Evolutionary conservation across 2,329 filamentous ascomycete species (phyloP), one percentile per base, ranked within the genome.

Genomic region (Mycosphaerella arachidis): DNA sequence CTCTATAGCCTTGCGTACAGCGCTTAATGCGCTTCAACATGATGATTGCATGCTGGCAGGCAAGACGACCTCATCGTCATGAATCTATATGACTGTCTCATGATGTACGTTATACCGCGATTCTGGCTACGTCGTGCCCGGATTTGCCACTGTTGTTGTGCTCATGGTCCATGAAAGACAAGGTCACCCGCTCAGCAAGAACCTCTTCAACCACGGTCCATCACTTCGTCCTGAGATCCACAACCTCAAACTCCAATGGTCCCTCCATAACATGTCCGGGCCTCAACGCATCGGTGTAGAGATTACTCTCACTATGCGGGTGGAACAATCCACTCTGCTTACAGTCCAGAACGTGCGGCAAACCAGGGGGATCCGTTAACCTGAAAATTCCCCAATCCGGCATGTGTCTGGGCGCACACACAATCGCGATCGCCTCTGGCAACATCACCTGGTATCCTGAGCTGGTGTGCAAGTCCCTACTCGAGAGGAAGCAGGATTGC

Each of bases 401-500:
- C 37, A 82, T 80, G 69, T 89, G 91, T 58, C 84, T 88, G 0
- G 94, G 94, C 6, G 94, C 91, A 76, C 94, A 99, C 43, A 99
- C 94, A 69, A 99, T 96, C 4, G 94, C 94, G 63, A 99, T 92
- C 68, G 91, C 95, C 79, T 99, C 94, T 0, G 92, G 88, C 76
- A 97, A 84, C 91, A 97, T 97, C 61, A 94, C 87, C 75, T 99
- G 94, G 73, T 97, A 97, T 10, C 92, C 92, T 3, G 88, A 87
- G 71, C 96, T 93, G 0, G 95, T 99, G 72, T 99, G 94, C 66
- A 97, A 73, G 72, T 99, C 94, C 53, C 93, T 82, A 53, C 89
- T 94, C 72, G 91, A 96, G 90, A 99, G 95, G 74, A 99, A 99
- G 75, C 94, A 99, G 0, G 91, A 95, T 77, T 99, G 94, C 0